Evolutionary conservation across 176 grass and related monocot genomes (phyloP), one percentile per base, ranked within the genome.

Genomic region (Secale cereale): DNA sequence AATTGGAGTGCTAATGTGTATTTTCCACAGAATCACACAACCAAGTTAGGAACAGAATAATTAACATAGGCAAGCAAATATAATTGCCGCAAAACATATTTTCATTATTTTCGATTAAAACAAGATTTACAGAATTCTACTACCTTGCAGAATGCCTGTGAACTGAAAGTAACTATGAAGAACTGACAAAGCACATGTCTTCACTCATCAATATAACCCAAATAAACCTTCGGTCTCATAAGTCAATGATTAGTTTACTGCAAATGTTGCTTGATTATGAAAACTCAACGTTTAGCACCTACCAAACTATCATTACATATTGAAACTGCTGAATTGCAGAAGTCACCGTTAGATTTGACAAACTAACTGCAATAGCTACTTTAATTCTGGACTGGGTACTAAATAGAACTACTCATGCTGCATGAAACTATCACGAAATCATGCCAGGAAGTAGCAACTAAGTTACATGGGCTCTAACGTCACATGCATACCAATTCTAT

Each of bases 371-470:
- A 40, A 74, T 6, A 37, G 35, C 27, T 74, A 33, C 29, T 79
- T 28, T 45, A 46, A 79, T 45, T 79, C 3, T 41, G 65, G 28
- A 65, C 26, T n/a, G 19, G 27, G 11, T 17, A 46, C 11, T 17
- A 74, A 28, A 83, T 62, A 27, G 14, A 80, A 8, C n/a, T 62
- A 63, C 13, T 14, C 20, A 74, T 31, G 56, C 10, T 63, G 20
- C 26, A 32, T 29, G n/a, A 41, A 79, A 33, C 13, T 63, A 45
- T 45, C 36, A 46, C 2, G 33, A 37, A 83, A 75, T 75, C 70
- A 52, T 65, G 82, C 71, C 65, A 76, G 36, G 17, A 75, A 83
- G 59, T 65, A 76, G 70, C 37, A 83, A 62, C 26, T 76, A 13
- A 46, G 46, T 26, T 37, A 80, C 23, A 15, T 22, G 22, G 60